phyloP scores from a whole-genome alignment of 176 grass and related monocot species.

The Avena insularis region DNA sequence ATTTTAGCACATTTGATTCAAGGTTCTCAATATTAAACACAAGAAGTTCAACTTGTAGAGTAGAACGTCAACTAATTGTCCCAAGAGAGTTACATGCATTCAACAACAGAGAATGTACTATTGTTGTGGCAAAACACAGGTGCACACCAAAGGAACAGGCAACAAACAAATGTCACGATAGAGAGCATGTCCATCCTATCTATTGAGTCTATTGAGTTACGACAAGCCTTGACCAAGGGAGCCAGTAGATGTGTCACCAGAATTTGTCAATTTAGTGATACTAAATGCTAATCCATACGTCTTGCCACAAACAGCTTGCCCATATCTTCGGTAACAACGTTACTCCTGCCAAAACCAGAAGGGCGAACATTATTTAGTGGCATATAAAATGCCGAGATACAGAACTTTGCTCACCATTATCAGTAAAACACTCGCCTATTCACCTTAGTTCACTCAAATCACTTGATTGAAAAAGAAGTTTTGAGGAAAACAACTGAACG shows the following conservation, averaged over 20 bases:
- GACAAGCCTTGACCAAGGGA: not conserved
- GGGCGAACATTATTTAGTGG: slow-evolving; percentile 11
- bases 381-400: not conserved
- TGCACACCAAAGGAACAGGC: not conserved
- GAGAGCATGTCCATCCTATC: slow-evolving; percentile 5
- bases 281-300: slow-evolving; percentile 55
- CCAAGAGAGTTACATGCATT: not conserved
- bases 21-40: not conserved
- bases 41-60: not conserved
- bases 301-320: slow-evolving; percentile 81
- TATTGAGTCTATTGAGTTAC: not conserved
- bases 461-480: not conserved
- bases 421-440: not conserved
- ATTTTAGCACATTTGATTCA: not conserved
- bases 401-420: not conserved
- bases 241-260: not conserved
- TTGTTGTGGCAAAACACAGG: too few relatives aligned
- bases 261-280: not conserved
- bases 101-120: not conserved
- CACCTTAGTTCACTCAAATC: not conserved
- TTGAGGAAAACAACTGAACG: not conserved
- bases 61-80: not conserved
- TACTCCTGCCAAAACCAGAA: slow-evolving; percentile 67
- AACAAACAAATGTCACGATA: not conserved
- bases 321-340: slow-evolving; percentile 97